These are phyloP conservation scores for Wickerhamomyces silvicola DNA, from an alignment of 805 yeast species.

Conservation along the genomic window DNA sequence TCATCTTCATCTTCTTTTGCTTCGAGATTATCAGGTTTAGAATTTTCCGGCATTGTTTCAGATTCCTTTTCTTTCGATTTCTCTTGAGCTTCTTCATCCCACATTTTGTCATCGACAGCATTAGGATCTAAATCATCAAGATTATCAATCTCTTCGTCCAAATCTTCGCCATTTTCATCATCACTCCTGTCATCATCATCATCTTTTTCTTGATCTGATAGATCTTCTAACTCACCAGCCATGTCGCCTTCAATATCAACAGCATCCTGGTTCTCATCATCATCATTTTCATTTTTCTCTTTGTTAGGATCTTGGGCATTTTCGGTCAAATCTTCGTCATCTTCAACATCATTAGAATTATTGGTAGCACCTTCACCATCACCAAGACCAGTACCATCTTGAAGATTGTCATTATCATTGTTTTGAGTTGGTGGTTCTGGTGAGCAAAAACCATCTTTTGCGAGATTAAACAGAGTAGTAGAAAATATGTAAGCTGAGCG, in stretches of 20 bases:
- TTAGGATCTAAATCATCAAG: conserved; percentile 88
- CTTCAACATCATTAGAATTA: conserved; percentile 78
- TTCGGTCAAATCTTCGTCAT: conserved; percentile 78
- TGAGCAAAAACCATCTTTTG: conserved; percentile 84
- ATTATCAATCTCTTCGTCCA: conserved; percentile 87
- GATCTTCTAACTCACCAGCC: conserved; percentile 88
- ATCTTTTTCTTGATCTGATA: conserved; percentile 57
- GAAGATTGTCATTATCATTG: conserved; percentile 56
- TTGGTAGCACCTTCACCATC: conserved; percentile 87
- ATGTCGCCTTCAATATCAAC: conserved; percentile 94
- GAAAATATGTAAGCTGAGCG: conserved; percentile 58
- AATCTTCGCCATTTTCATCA: conserved; percentile 60
- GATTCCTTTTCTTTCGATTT: conserved; percentile 77
- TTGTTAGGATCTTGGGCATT: conserved; percentile 68
- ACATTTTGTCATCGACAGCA: conserved; percentile 94
- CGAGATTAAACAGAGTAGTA: conserved; percentile 48
- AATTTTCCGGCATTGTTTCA: conserved; percentile 57
- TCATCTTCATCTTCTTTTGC: conserved; percentile 33
- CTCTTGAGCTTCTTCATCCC: conserved; percentile 88
- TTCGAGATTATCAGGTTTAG: conserved; percentile 39
- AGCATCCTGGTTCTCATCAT: conserved; percentile 80
- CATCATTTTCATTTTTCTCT: conserved; percentile 59
- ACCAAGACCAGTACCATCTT: conserved; percentile 89
- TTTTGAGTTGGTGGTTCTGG: conserved; percentile 72
- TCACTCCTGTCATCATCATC: conserved; percentile 44